These are phyloP conservation scores for Microcyclosporella mali DNA, from an alignment of 2,329 filamentous ascomycete genomes.

Conservation along the genomic window DNA sequence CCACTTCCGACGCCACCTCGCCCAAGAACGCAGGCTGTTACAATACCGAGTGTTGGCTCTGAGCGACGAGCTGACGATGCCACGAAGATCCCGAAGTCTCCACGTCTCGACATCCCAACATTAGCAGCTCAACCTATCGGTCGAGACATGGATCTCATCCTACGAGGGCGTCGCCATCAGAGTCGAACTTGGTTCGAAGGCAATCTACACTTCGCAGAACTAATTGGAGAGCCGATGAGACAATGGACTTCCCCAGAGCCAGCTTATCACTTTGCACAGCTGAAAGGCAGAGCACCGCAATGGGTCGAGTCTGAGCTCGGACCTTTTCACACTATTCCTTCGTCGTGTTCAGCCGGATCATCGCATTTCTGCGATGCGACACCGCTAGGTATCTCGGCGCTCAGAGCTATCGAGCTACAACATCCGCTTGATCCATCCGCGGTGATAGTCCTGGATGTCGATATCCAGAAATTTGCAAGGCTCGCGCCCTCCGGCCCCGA, in stretches of 20 bases:
- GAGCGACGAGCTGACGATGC: background rate
- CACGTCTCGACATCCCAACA: background rate
- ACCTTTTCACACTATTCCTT: background rate
- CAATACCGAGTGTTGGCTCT: background rate
- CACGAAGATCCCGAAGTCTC: background rate
- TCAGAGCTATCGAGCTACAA: constrained; percentile 1
- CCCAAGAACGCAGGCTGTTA: no score
- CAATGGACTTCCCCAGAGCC: constrained; percentile 1
- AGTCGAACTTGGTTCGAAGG: constrained; percentile 8
- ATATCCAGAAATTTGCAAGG: constrained; percentile 4
- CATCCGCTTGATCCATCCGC: constrained; percentile 2
- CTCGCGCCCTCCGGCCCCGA: no score
- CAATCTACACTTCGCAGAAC: constrained; percentile 3
- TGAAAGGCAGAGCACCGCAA: no score
- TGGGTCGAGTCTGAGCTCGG: no score
- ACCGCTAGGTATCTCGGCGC: constrained; percentile 1
- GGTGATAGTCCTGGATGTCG: background rate
- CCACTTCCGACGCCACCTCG: background rate
- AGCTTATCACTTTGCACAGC: background rate
- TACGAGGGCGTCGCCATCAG: constrained; percentile 5
- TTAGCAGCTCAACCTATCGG: background rate
- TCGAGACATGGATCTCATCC: background rate
- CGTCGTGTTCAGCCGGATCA: background rate
- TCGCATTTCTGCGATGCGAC: constrained; percentile 4
- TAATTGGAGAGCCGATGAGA: background rate